Evolutionary conservation across 331 rosid species (phyloP).

Genomic region (Phaseolus coccineus): DNA sequence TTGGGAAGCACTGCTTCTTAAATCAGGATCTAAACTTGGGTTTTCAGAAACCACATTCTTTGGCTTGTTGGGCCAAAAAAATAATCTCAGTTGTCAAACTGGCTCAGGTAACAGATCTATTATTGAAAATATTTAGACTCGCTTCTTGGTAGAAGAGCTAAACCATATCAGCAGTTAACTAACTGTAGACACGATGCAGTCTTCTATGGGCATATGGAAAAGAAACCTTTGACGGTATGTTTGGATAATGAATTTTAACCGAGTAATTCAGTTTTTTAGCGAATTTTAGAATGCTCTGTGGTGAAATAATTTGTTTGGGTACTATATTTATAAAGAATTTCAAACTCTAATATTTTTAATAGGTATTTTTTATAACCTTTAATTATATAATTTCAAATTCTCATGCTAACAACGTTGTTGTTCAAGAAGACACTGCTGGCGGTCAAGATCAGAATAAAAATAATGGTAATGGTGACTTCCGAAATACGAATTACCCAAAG

Average conservation of each 20-base stretch:
- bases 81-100: not conserved
- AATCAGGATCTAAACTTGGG: constrained; percentile 45
- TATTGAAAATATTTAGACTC: not conserved
- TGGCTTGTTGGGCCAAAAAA: constrained; percentile 46
- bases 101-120: not conserved
- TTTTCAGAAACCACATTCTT: constrained; percentile 51
- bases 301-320: too few species aligned
- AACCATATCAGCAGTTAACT: not conserved
- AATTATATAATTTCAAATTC: too few species aligned
- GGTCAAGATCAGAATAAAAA: too few species aligned
- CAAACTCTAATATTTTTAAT: too few species aligned
- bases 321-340: too few species aligned
- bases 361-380: not conserved
- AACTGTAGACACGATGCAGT: not conserved
- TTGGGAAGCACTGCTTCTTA: constrained; percentile 68
- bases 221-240: not conserved
- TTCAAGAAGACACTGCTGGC: too few species aligned
- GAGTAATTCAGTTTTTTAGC: not conserved
- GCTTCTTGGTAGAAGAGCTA: not conserved
- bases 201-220: not conserved
- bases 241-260: not conserved
- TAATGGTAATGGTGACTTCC: too few species aligned
- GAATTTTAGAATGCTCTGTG: not conserved
- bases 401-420: too few species aligned
- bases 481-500: too few species aligned